These are phyloP conservation scores for Telopea speciosissima DNA, from an alignment of 177 flowering plant species.

Conservation along the genomic window DNA sequence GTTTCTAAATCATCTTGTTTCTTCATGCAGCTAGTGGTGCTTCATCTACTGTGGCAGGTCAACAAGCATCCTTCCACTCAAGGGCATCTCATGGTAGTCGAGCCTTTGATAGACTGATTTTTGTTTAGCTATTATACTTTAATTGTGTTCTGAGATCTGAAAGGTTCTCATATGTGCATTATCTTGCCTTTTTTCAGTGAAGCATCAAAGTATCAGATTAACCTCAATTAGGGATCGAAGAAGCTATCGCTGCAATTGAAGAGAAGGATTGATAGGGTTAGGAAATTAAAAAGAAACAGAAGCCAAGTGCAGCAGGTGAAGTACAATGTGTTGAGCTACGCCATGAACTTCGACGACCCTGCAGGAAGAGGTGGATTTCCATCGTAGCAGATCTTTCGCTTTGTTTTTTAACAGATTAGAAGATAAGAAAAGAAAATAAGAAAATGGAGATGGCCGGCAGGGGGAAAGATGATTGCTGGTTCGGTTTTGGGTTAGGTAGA, in stretches of 20 bases:
- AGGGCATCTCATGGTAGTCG: slow-evolving; percentile 44
- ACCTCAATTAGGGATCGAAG: too few species aligned
- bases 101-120: slow-evolving; percentile 1
- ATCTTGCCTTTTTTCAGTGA: slow-evolving; percentile 40
- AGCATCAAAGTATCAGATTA: slow-evolving; percentile 67
- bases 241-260: slow-evolving; percentile 2
- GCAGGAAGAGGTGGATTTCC: slow-evolving; percentile 14
- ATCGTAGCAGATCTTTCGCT: slow-evolving; percentile 9
- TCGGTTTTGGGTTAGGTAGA: too few species aligned
- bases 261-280: neutral
- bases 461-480: too few species aligned
- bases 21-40: slow-evolving; percentile 9
- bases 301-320: neutral
- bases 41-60: slow-evolving; percentile 17
- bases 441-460: too few species aligned
- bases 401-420: too few species aligned
- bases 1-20: neutral
- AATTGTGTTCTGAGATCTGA: slow-evolving; percentile 1
- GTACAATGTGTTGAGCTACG: slow-evolving; percentile 8
- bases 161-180: slow-evolving; percentile 15
- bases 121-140: slow-evolving; percentile 3
- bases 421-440: too few species aligned
- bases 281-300: neutral
- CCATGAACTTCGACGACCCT: slow-evolving; percentile 17
- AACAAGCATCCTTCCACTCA: slow-evolving; percentile 24